Conservation (phyloP, 306 rosid species). For the Quercus gilva region DNA sequence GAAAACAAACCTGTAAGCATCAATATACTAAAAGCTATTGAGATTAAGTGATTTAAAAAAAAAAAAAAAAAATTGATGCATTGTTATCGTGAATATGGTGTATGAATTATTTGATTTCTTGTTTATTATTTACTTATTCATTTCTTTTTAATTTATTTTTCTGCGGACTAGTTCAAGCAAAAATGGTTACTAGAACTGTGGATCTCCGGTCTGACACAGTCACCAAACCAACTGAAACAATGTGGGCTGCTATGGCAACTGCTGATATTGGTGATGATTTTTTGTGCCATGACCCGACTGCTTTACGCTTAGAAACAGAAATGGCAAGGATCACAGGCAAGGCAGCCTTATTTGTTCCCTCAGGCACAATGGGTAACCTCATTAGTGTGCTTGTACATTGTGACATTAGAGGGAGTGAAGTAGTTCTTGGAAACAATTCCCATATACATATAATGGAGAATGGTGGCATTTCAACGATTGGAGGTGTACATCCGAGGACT, state of each 20-base stretch:
- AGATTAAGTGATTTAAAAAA: not conserved
- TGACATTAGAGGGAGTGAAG: slow-evolving; percentile 88
- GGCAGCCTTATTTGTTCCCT: slow-evolving; percentile 87
- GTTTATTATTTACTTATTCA: not conserved
- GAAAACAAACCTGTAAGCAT: slow-evolving; percentile 26
- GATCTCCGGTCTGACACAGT: slow-evolving; percentile 92
- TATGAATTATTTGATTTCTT: slow-evolving; percentile 6
- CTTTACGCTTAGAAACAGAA: slow-evolving; percentile 60
- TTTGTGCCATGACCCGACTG: slow-evolving; percentile 68
- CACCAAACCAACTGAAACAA: slow-evolving; percentile 77
- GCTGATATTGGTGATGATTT: slow-evolving; percentile 96
- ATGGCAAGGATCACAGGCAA: slow-evolving; percentile 76
- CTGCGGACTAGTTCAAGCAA: slow-evolving; percentile 31
- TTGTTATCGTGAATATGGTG: not conserved
- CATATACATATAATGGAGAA: slow-evolving; percentile 79
- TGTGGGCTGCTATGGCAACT: slow-evolving; percentile 79
- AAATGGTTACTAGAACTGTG: slow-evolving; percentile 67
- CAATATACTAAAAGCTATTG: slow-evolving; percentile 2
- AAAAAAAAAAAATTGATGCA: not conserved
- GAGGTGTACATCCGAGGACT: slow-evolving; percentile 84
- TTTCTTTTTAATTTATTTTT: not conserved
- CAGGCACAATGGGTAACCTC: slow-evolving; percentile 98
- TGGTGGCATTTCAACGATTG: slow-evolving; percentile 89
- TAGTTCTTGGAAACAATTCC: slow-evolving; percentile 76
- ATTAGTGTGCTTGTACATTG: slow-evolving; percentile 84